A percentile compares a stretch with the other conserved stretches of the same genome.
phyloP scores from a whole-genome alignment of 352 stramenopile species.

The Phytopythium ostracodes region DNA sequence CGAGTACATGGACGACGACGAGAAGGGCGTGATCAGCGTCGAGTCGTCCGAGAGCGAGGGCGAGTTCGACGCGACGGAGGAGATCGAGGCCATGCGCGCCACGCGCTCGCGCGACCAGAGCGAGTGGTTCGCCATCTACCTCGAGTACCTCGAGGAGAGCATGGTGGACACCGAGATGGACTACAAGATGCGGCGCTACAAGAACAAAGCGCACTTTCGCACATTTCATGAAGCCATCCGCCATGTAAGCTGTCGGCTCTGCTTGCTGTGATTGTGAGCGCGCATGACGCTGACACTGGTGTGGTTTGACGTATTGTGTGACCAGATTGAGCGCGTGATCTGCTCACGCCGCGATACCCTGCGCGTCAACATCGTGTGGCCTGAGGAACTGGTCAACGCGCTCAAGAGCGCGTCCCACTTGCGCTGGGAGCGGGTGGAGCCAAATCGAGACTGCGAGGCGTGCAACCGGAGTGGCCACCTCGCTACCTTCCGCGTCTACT shows the following conservation, averaged over 20 bases:
- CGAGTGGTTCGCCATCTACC: slow-evolving; percentile 86
- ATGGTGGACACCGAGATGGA: slow-evolving; percentile 63
- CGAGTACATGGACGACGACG: slow-evolving; percentile 86
- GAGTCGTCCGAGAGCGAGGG: slow-evolving; percentile 46
- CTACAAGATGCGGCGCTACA: slow-evolving; percentile 43
- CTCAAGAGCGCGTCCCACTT: slow-evolving; percentile 40
- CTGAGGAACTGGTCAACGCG: slow-evolving; percentile 56
- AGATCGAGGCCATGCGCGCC: slow-evolving; percentile 31
- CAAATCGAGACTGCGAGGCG: slow-evolving; percentile 55
- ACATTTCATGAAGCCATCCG: slow-evolving; percentile 51
- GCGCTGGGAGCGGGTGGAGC: slow-evolving; percentile 23
- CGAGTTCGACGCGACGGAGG: slow-evolving; percentile 30
- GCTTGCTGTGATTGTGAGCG: too few relatives aligned
- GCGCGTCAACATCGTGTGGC: slow-evolving; percentile 64
- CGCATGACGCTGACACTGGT: not conserved
- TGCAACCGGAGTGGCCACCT: slow-evolving; percentile 71
- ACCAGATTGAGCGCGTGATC: slow-evolving; percentile 59
- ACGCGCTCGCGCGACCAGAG: slow-evolving; percentile 49
- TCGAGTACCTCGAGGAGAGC: slow-evolving; percentile 74
- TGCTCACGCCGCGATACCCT: slow-evolving; percentile 69
- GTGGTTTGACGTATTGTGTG: not conserved
- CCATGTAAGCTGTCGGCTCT: slow-evolving; percentile 54
- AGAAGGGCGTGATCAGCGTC: slow-evolving; percentile 64
- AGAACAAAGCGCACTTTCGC: slow-evolving; percentile 25
- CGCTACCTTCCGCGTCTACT: slow-evolving; percentile 48